Evolutionary conservation across 202 grass and related monocot species (phyloP).

Genomic region (Cymbopogon flexuosus): DNA sequence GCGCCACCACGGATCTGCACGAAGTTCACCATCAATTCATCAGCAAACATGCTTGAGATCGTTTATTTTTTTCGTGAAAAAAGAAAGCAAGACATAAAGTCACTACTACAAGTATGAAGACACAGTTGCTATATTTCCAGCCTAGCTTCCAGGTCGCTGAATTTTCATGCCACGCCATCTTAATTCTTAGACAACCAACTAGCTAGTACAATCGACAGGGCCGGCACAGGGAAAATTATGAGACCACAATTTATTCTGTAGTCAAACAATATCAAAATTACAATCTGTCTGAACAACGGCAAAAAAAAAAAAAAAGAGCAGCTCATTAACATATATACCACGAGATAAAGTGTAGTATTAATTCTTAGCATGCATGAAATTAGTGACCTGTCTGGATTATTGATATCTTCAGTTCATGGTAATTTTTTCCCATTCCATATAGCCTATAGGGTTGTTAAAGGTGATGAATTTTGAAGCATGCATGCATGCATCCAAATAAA

Average conservation of each 20-base stretch:
- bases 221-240: no score
- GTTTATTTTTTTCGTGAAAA: not conserved
- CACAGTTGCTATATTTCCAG: not conserved
- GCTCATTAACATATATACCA: no score
- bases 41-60: not conserved
- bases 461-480: not conserved
- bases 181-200: not conserved
- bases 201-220: not conserved
- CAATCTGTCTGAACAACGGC: not conserved
- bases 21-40: not conserved
- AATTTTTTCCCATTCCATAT: not conserved
- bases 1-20: conserved; percentile 39
- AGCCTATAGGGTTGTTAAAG: not conserved
- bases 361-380: no score
- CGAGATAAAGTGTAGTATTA: no score
- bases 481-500: not conserved
- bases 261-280: not conserved
- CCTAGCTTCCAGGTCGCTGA: not conserved
- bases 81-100: no score
- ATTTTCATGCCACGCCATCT: not conserved
- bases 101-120: not conserved
- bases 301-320: no score
- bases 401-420: no score
- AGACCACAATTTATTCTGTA: not conserved
- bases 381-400: no score